Base-by-base conservation (phyloP, 345 rosid genomes). In the Boechera retrofracta region DNA sequence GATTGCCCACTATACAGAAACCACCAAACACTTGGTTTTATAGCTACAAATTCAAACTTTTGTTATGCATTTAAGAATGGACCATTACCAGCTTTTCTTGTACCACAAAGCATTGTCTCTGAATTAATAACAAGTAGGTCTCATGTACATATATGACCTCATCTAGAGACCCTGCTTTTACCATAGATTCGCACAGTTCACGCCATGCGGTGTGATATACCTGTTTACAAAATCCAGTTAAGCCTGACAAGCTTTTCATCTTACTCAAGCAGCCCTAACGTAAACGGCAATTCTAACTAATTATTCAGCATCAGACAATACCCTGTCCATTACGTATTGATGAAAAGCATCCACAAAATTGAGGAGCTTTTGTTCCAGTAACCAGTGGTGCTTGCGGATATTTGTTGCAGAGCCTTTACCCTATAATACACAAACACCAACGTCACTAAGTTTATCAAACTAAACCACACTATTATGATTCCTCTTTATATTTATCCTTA, bases 311-410 rank as follows among this genome's bases (percentile, higher is more conserved):
- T 58, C 33, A 76, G 66, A 65, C 72, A 73, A 74, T 86, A 95
- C 99, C 86, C 99, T 88, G 86, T 95, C 99, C 99, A 95, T 95
- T 18, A 95, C 98, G 80, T 92, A 91, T 81, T 95, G 99, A 85
- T 95, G 99, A 81, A 95, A 95, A 72, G 99, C 99, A 83, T 95
- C 99, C 54, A 95, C 96, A 80, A 95, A 95, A 82, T 95, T 96
- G 55, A 95, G 96, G 69, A 95, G 98, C 83, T 95, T 95, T 88
- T 95, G 99, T 81, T 89, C 94, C 77, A 95, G 88, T 76, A 92
- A 84, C 97, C 98, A 92, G 82, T 92, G 97, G 78, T 60, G 86
- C 83, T 91, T 95, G 80, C 72, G 72, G 82, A 74, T 87, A 80
- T 81, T 88, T 69, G 85, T 69, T 70, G 81, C 76, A 26, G 62